Base-by-base conservation (phyloP, 2,329 filamentous ascomycete genomes). In the Diplodia corticola region DNA sequence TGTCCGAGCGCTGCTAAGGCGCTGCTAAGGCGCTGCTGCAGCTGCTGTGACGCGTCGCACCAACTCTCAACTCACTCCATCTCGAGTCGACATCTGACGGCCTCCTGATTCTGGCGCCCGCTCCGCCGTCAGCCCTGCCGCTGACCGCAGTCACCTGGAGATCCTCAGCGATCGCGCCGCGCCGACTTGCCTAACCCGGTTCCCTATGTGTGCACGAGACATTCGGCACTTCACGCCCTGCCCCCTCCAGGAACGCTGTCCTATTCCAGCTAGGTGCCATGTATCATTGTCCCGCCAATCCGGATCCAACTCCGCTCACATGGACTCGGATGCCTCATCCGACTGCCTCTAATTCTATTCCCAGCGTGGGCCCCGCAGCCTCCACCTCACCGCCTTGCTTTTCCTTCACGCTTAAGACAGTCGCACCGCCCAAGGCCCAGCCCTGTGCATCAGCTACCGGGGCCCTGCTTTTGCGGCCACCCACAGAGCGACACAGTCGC, bases 121-220 rank as follows among this genome's bases (percentile, higher is more conserved):
- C 20, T 33, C 5, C 5, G 13, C 35, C 35, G 13, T 33, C 55
- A 33, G 17, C 57, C 26, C 57, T n/a, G 57, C 22, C 57, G 57
- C 57, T 61, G 57, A 61, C 57, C 57, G 15, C 40, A 33, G 57
- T 61, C 57, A 61, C 57, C 57, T 61, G 57, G 17, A 13, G 13
- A 22, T 61, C 57, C 54, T 44, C 53, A 24, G 9, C 15, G 15
- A 35, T 37, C n/a, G 53, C 55, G 40, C 55, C 55, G 40, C 55
- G 17, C 40, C 40, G 7, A 49, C 57, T 35, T 61, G 44, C 57
- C 44, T 26, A 35, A 61, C 44, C 13, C 9, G 37, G 54, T n/a
- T 28, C 22, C 13, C 37, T 10, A 15, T 3, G 12, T 17, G 44
- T 17, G 26, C 57, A 61, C 57, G 35, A 49, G 57, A 49, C 30